Evolutionary conservation across 2,329 filamentous ascomycete species (phyloP).

Genomic region (Colletotrichum godetiae): DNA sequence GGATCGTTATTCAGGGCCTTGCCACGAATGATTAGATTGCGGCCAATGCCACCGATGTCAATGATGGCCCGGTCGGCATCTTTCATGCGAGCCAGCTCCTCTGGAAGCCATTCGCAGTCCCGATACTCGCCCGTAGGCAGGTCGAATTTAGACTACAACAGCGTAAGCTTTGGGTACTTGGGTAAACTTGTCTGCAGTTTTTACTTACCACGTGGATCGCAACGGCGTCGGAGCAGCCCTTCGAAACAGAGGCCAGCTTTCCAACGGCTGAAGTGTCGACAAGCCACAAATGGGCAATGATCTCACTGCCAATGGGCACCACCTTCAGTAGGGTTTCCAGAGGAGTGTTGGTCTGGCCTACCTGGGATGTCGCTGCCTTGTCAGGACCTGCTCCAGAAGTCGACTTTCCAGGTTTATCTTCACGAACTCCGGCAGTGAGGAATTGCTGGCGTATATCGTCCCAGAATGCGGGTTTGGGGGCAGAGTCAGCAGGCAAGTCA

Average conservation of each 20-base stretch:
- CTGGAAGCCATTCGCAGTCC: slow-evolving; percentile 7
- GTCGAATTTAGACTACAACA: slow-evolving; percentile 18
- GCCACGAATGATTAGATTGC: slow-evolving; percentile 13
- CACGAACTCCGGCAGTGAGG: not conserved
- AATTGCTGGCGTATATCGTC: not conserved
- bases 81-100: not conserved
- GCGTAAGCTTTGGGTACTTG: not conserved
- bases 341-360: not conserved
- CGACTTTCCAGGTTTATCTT: not conserved
- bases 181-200: too few species aligned
- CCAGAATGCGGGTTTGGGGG: not conserved
- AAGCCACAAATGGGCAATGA: slow-evolving; percentile 5
- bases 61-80: not conserved
- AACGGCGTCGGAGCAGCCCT: slow-evolving; percentile 1
- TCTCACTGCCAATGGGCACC: not conserved
- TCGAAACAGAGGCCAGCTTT: slow-evolving; percentile 13
- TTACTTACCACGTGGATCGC: not conserved
- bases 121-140: slow-evolving; percentile 12
- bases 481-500: not conserved
- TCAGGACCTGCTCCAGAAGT: not conserved
- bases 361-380: not conserved
- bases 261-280: slow-evolving; percentile 1
- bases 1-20: not conserved
- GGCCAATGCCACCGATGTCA: slow-evolving; percentile 2
- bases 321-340: not conserved